Evolutionary conservation across 495 filamentous ascomycete genomes (phyloP).

Genomic region (Neurospora sublineolata): DNA sequence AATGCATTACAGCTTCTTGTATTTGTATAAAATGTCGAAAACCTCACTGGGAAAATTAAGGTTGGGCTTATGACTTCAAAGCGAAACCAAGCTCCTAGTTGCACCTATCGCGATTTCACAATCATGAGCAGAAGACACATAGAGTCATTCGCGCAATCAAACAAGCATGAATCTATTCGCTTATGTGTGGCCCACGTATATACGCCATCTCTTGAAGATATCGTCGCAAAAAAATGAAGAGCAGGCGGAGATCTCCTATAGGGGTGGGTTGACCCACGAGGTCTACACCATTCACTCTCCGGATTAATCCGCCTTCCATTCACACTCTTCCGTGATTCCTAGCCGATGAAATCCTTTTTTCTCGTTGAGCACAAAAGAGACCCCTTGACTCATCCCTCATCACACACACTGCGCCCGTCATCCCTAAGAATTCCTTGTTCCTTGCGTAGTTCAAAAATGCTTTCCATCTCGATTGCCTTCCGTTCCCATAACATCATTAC

Average conservation of each 20-base stretch:
- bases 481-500: background rate
- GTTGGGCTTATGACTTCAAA: background rate
- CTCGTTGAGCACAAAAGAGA: background rate
- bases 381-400: background rate
- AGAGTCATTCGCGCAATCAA: background rate
- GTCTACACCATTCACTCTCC: background rate
- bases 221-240: background rate
- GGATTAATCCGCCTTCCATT: background rate
- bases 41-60: background rate
- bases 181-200: background rate
- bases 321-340: background rate
- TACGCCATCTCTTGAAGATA: background rate
- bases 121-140: background rate
- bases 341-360: background rate
- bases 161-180: background rate
- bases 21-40: background rate
- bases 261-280: background rate
- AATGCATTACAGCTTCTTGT: background rate
- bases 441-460: background rate
- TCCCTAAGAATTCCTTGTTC: background rate
- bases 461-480: background rate
- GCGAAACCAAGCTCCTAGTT: background rate
- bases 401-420: background rate
- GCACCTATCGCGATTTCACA: background rate
- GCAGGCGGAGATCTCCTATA: background rate